phyloP scores from a whole-genome alignment of 345 rosid species.

The Euphorbia tirucalli region DNA sequence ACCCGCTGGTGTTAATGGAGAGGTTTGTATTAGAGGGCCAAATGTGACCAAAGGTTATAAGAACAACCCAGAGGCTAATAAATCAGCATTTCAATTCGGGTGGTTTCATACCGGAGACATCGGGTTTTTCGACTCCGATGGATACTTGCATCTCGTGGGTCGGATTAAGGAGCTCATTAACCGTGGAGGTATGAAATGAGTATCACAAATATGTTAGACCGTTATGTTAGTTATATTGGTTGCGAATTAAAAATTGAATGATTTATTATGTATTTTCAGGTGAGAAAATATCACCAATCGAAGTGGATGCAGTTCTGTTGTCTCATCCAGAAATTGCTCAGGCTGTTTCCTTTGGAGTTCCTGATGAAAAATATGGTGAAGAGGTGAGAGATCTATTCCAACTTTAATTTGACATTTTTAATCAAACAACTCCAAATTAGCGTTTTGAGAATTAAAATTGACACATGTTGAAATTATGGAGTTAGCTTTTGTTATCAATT shows the following conservation, averaged over 20 bases:
- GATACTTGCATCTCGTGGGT: constrained; percentile 84
- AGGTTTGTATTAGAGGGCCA: constrained; percentile 85
- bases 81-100: constrained; percentile 71
- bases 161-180: constrained; percentile 96
- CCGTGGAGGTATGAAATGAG: constrained; percentile 68
- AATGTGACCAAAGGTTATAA: constrained; percentile 91
- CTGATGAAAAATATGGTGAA: constrained; percentile 95
- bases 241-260: too few relatives aligned
- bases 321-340: constrained; percentile 73
- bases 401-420: too few relatives aligned
- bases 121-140: constrained; percentile 74
- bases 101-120: constrained; percentile 96
- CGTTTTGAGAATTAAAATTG: too few relatives aligned
- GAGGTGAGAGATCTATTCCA: constrained; percentile 48
- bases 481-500: too few relatives aligned
- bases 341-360: constrained; percentile 85
- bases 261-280: constrained; percentile 39
- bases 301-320: constrained; percentile 82
- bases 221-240: neutral
- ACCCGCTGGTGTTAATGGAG: constrained; percentile 46
- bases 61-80: constrained; percentile 85
- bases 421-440: too few relatives aligned
- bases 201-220: too few relatives aligned
- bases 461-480: too few relatives aligned
- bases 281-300: constrained; percentile 93